Percentiles rank a stretch among this genome's conserved stretches.
These are phyloP conservation scores for Chlorencoelia australis DNA, from an alignment of 2,329 filamentous ascomycete species.

Conservation along the genomic window DNA sequence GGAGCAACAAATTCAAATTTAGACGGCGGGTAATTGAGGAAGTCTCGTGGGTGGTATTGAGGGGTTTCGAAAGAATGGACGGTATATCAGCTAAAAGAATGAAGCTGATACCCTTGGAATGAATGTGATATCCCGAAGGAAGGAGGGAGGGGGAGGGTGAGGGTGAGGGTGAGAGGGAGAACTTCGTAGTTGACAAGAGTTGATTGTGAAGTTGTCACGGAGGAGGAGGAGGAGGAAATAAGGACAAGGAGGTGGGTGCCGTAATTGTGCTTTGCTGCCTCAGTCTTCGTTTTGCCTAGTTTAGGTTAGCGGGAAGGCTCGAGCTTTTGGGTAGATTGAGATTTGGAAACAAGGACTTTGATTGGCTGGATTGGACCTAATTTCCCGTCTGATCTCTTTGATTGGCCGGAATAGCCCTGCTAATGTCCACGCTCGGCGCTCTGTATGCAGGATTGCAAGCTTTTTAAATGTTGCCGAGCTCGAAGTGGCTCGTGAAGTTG, in stretches of 20 bases:
- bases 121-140: constrained; percentile 24
- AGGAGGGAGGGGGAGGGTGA: constrained; percentile 13
- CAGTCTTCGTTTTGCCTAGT: too few species aligned
- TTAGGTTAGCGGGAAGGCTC: too few species aligned
- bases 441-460: too few species aligned
- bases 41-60: not conserved
- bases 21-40: constrained; percentile 5
- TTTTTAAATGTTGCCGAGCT: too few species aligned
- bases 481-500: too few species aligned
- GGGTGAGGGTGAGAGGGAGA: not conserved
- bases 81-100: constrained; percentile 34
- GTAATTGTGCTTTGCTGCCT: too few species aligned
- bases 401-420: too few species aligned
- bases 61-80: constrained; percentile 28
- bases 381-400: too few species aligned
- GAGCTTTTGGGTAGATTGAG: too few species aligned
- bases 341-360: too few species aligned
- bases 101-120: constrained; percentile 30
- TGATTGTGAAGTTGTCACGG: constrained; percentile 5
- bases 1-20: constrained; percentile 11
- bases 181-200: constrained; percentile 4
- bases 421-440: too few species aligned
- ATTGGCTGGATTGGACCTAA: too few species aligned
- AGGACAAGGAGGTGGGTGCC: not conserved
- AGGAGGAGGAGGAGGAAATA: constrained; percentile 4